phyloP scores from a whole-genome alignment of 106 monocot genomes.

The Acorus gramineus region DNA sequence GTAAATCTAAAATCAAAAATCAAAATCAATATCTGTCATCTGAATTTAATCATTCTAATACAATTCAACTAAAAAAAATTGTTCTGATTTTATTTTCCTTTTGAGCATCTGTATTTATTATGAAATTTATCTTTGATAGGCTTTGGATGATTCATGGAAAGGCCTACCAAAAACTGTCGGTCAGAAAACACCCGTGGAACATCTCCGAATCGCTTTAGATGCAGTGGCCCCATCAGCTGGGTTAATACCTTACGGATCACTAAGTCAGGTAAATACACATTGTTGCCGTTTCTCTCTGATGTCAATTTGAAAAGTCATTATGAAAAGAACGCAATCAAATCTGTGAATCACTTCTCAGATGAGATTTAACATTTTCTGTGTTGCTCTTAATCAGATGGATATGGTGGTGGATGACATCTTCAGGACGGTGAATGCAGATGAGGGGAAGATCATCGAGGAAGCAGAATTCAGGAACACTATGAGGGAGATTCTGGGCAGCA shows the following conservation, averaged over 20 bases:
- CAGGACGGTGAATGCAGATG: constrained; percentile 35
- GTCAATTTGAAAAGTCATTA: too few relatives aligned
- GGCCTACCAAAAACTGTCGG: constrained; percentile 32
- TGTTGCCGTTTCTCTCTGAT: too few relatives aligned
- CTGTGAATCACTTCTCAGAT: too few relatives aligned
- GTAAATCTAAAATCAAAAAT: too few relatives aligned
- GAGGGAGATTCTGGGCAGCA: constrained; percentile 46
- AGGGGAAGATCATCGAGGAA: constrained; percentile 33
- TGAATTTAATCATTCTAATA: too few relatives aligned
- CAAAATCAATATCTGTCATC: too few relatives aligned
- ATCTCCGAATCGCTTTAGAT: constrained; percentile 47
- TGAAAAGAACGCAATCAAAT: too few relatives aligned
- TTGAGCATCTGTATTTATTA: too few relatives aligned
- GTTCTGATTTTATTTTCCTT: too few relatives aligned
- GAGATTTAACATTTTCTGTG: not conserved
- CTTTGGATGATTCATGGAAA: constrained; percentile 39
- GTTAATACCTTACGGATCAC: constrained; percentile 61
- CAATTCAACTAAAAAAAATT: too few relatives aligned
- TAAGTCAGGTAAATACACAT: constrained; percentile 31
- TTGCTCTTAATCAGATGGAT: constrained; percentile 39
- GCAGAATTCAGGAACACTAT: constrained; percentile 59
- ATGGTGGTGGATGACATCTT: constrained; percentile 42
- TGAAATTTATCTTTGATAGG: too few relatives aligned
- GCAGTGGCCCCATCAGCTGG: constrained; percentile 46
- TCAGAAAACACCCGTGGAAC: constrained; percentile 36